Percentiles rank a stretch among this genome's conserved stretches.
Conservation (phyloP, 2,329 filamentous ascomycete species). For the Penicillium brevicompactum region DNA sequence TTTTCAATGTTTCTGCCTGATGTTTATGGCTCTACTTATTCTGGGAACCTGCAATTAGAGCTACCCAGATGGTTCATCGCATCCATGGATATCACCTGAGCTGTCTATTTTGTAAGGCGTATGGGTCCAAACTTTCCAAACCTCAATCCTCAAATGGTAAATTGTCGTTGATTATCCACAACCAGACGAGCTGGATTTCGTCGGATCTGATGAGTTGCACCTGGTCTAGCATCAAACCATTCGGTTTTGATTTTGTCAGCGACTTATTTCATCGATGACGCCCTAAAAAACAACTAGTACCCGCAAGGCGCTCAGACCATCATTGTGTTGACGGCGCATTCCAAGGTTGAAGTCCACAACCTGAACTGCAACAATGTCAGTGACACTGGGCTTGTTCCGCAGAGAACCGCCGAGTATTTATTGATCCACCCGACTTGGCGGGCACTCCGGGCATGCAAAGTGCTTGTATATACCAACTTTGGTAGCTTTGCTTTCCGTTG, state of each 20-base stretch:
- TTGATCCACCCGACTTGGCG: constrained; percentile 7
- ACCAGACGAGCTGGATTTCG: neutral
- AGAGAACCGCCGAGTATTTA: neutral
- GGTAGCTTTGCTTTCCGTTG: neutral
- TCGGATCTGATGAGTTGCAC: neutral
- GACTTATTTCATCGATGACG: neutral
- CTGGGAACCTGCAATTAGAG: neutral
- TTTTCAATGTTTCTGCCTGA: neutral
- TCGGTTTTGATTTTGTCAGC: neutral
- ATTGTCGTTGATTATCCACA: neutral
- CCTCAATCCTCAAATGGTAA: neutral
- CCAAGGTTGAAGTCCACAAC: neutral
- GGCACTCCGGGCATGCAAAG: neutral
- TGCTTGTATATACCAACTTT: neutral
- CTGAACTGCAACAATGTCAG: neutral
- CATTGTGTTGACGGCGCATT: neutral
- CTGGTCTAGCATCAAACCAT: neutral
- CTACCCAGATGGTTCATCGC: neutral
- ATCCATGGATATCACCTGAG: too few relatives aligned
- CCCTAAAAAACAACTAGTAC: too few relatives aligned
- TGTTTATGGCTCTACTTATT: neutral
- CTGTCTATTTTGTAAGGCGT: neutral
- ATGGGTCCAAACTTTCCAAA: neutral
- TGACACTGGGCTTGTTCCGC: neutral
- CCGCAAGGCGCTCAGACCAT: too few relatives aligned